Conservation (phyloP, 2,329 filamentous ascomycete genomes). For the Rhynchosporium secalis region DNA sequence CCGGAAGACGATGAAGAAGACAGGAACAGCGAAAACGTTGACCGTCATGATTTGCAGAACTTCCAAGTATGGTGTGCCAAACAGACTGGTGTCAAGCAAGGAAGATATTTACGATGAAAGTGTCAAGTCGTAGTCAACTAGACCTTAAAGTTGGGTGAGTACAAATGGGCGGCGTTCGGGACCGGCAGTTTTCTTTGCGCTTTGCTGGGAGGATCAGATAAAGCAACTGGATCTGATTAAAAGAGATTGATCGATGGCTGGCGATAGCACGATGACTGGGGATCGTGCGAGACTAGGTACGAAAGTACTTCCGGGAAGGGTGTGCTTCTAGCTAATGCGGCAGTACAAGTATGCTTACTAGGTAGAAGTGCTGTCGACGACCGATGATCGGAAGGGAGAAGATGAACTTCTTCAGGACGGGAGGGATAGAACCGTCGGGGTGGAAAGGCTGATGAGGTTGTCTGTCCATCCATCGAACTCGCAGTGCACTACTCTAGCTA, state of each 20-base stretch:
- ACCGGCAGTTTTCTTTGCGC: not conserved
- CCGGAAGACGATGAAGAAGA: slow-evolving; percentile 90
- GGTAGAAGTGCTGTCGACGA: not conserved
- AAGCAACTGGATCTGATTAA: slow-evolving; percentile 13
- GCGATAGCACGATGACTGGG: slow-evolving; percentile 1
- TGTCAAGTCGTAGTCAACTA: not conserved
- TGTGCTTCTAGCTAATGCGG: not conserved
- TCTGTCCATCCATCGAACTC: no score
- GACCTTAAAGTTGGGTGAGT: not conserved
- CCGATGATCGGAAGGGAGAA: slow-evolving; percentile 1
- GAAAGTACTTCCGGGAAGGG: not conserved
- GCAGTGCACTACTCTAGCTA: no score
- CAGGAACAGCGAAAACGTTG: slow-evolving; percentile 73
- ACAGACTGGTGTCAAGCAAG: not conserved
- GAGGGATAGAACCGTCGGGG: no score
- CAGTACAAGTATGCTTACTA: not conserved
- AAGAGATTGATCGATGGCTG: not conserved
- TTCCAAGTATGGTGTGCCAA: not conserved
- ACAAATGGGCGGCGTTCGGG: not conserved
- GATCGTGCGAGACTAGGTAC: slow-evolving; percentile 2
- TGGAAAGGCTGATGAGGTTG: no score
- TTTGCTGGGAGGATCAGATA: slow-evolving; percentile 5
- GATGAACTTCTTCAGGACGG: no score
- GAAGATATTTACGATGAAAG: not conserved
- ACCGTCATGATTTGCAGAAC: slow-evolving; percentile 51